Evolutionary conservation across 179 eudicot species (phyloP), one percentile per base, ranked within the genome.

Genomic region (Heliamphora pulchella): DNA sequence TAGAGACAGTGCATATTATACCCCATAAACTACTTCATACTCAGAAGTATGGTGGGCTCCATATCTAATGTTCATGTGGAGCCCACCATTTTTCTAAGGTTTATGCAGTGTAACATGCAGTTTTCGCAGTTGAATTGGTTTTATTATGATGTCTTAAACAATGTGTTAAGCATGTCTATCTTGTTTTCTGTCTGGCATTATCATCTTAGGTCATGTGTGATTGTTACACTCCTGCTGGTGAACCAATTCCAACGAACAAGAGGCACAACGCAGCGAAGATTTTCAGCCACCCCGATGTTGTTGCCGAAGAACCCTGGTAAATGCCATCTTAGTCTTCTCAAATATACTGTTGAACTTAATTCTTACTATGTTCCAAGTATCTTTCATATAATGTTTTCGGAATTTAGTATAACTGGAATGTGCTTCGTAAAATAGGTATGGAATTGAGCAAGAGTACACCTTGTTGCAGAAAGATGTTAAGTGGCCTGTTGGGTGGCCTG

Each of bases 401-500:
- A 3, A 6, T 62, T 59, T 61, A 15, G 9, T 77, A 74, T 53
- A 58, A n/a, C 22, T 54, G 22, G 17, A 62, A 51, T 61, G 69
- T 39, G 0, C 13, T 58, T 62, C 76, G 78, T 76, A 3, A 48
- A 7, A 84, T 69, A 94, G 98, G 98, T 95, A 90, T 71, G 98
- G 99, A 8, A 90, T 96, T 66, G 98, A 95, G 85, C 98, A 95
- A 84, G 97, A 96, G 67, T 94, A 96, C 89, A 96, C 99, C 71
- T 82, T 96, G 83, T 85, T 96, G 82, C 97, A 96, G 75, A 90
- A 86, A 84, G 90, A 89, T 58, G 88, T 92, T 11, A 89, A 92
- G 76, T 96, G 99, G 99, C 99, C 99, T 7, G 53, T 91, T 61
- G 99, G 99, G 43, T 96, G 99, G 99, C 99, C 99, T 44, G 17